phyloP scores from a whole-genome alignment of 108 stramenopile genomes.

The Nitzschia palea region DNA sequence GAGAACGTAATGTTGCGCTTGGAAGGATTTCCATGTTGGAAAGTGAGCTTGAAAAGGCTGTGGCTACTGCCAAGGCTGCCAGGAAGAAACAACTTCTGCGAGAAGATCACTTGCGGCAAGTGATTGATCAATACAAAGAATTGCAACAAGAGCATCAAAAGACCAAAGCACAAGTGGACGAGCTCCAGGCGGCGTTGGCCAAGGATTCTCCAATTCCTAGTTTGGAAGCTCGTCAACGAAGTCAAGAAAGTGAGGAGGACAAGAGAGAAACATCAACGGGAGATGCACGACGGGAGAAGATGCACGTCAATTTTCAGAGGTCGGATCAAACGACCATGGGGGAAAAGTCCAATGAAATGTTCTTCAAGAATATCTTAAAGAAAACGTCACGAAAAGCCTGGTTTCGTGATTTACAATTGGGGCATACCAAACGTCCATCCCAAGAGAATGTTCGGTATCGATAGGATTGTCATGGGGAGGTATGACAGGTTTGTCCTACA shows the following conservation, averaged over 20 bases:
- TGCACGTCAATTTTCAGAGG: too few relatives aligned
- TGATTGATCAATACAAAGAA: slow-evolving; percentile 33
- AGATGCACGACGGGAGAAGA: too few relatives aligned
- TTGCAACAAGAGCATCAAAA: slow-evolving; percentile 17
- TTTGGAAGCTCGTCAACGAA: background rate
- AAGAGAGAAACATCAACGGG: background rate
- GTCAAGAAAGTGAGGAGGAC: background rate
- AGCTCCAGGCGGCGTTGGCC: background rate
- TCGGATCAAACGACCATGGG: too few relatives aligned
- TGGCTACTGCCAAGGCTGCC: slow-evolving; percentile 17
- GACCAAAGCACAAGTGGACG: background rate
- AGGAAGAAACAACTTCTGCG: slow-evolving; percentile 21
- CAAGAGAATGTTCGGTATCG: too few relatives aligned
- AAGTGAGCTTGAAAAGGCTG: slow-evolving; percentile 17
- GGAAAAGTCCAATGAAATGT: too few relatives aligned
- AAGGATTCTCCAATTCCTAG: too few relatives aligned
- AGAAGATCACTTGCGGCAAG: slow-evolving; percentile 27
- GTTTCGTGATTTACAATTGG: slow-evolving; percentile 6
- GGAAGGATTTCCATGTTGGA: slow-evolving; percentile 4
- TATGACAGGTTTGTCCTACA: too few relatives aligned
- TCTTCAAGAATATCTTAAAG: too few relatives aligned
- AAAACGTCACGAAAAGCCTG: slow-evolving; percentile 2
- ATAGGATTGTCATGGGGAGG: too few relatives aligned
- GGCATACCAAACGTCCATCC: background rate
- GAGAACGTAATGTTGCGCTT: slow-evolving; percentile 12